phyloP scores from a whole-genome alignment of 2,329 filamentous ascomycete species.

The Paecilomyces fulvus region DNA sequence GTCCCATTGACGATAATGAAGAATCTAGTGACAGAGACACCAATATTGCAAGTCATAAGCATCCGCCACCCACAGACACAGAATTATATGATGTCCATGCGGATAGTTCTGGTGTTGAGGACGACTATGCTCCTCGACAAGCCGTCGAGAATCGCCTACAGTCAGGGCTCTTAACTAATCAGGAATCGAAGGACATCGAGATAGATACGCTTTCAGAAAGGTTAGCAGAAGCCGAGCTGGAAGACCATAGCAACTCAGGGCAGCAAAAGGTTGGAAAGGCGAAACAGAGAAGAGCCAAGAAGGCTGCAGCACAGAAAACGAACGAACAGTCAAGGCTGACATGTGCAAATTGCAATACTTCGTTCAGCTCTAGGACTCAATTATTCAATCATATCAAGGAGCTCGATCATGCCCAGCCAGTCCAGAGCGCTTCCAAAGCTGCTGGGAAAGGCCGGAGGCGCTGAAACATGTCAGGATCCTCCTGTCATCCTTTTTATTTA shows the following conservation, averaged over 20 bases:
- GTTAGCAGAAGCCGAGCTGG: constrained; percentile 10
- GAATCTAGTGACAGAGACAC: neutral
- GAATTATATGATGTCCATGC: neutral
- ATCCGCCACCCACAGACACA: neutral
- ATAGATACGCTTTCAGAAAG: constrained; percentile 10
- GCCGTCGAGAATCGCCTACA: constrained; percentile 32
- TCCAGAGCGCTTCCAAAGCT: constrained; percentile 7
- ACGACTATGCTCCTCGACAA: constrained; percentile 37
- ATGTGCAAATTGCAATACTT: constrained; percentile 70
- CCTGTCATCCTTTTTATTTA: too few species aligned
- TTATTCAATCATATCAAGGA: constrained; percentile 67
- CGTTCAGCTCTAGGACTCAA: constrained; percentile 65
- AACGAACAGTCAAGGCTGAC: constrained; percentile 42
- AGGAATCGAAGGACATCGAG: constrained; percentile 5
- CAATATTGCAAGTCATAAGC: neutral
- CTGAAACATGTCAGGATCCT: neutral
- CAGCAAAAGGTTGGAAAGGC: constrained; percentile 41
- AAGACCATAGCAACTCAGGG: constrained; percentile 10
- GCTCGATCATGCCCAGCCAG: constrained; percentile 53
- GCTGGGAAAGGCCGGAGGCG: neutral
- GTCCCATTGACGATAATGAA: neutral
- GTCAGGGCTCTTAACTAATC: constrained; percentile 7
- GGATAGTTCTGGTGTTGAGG: constrained; percentile 15
- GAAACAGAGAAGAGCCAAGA: constrained; percentile 46
- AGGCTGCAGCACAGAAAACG: constrained; percentile 30